These are phyloP conservation scores for grape (Vitis vinifera) DNA, from an alignment of 164 flowering plant genomes.

Conservation along the genomic window DNA sequence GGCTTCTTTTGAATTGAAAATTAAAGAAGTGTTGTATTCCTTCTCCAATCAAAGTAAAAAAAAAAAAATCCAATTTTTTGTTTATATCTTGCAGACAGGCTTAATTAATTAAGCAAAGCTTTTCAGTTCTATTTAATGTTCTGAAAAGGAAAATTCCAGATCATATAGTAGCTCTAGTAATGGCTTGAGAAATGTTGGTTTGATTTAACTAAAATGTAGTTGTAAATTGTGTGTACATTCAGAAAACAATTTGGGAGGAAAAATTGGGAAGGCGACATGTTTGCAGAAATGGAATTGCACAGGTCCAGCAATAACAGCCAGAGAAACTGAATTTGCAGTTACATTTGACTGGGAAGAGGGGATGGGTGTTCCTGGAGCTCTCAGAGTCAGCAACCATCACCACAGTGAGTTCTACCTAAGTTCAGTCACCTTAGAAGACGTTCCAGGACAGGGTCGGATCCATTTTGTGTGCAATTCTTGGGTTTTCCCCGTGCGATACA, in stretches of 20 bases:
- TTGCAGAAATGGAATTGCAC: slow-evolving; percentile 68
- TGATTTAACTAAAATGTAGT: background rate
- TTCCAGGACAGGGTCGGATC: slow-evolving; percentile 57
- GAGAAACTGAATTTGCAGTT: slow-evolving; percentile 40
- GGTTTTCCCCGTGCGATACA: slow-evolving; percentile 72
- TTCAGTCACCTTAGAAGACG: slow-evolving; percentile 57
- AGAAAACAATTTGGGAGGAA: slow-evolving; percentile 37
- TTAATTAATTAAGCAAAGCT: no score
- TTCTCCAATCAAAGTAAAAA: no score
- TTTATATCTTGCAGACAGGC: no score
- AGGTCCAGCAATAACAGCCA: slow-evolving; percentile 33
- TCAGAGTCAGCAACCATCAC: slow-evolving; percentile 62
- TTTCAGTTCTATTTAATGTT: no score
- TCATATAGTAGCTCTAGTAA: background rate
- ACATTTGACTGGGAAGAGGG: slow-evolving; percentile 68
- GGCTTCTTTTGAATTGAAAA: no score
- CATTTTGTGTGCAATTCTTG: slow-evolving; percentile 85
- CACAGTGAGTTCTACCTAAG: slow-evolving; percentile 70
- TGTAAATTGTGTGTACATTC: background rate
- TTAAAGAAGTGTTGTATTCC: no score
- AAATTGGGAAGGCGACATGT: slow-evolving; percentile 49
- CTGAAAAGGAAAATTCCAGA: no score
- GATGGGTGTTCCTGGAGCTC: slow-evolving; percentile 75
- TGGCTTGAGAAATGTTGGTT: background rate
- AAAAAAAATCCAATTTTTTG: no score